phyloP scores from a whole-genome alignment of 345 rosid genomes.

The Populus simonii region DNA sequence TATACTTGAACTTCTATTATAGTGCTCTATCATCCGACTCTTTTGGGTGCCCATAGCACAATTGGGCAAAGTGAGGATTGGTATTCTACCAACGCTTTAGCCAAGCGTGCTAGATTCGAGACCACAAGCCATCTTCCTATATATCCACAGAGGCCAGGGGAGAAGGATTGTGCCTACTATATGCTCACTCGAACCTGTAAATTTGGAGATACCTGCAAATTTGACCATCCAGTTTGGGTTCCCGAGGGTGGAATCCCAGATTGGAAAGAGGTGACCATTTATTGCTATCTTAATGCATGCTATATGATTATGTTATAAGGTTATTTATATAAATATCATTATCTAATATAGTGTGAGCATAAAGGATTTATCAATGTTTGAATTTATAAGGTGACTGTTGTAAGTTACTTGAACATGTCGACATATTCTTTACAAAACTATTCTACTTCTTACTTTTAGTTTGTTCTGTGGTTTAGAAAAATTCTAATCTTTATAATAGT shows the following conservation, averaged over 20 bases:
- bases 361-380: not conserved
- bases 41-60: slow-evolving; percentile 75
- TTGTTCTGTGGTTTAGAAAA: not conserved
- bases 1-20: slow-evolving; percentile 64
- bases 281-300: slow-evolving; percentile 47
- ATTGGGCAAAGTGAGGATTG: slow-evolving; percentile 95
- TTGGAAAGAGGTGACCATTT: slow-evolving; percentile 99
- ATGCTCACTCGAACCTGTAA: slow-evolving; percentile 99
- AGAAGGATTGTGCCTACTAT: slow-evolving; percentile 98
- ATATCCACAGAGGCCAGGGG: slow-evolving; percentile 96
- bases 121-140: slow-evolving; percentile 75
- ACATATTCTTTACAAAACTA: not conserved
- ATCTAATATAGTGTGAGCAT: not conserved
- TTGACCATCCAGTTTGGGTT: slow-evolving; percentile 99
- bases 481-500: not conserved
- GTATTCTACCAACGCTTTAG: slow-evolving; percentile 69
- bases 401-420: not conserved
- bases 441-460: not conserved
- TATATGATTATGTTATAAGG: slow-evolving; percentile 22
- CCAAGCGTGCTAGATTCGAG: slow-evolving; percentile 92
- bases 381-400: not conserved
- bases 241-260: slow-evolving; percentile 99
- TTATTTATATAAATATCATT: slow-evolving; percentile 9
- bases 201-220: slow-evolving; percentile 97
- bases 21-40: slow-evolving; percentile 86